These are phyloP conservation scores for Patellaria atrata DNA, from an alignment of 495 filamentous ascomycete species.

Conservation along the genomic window DNA sequence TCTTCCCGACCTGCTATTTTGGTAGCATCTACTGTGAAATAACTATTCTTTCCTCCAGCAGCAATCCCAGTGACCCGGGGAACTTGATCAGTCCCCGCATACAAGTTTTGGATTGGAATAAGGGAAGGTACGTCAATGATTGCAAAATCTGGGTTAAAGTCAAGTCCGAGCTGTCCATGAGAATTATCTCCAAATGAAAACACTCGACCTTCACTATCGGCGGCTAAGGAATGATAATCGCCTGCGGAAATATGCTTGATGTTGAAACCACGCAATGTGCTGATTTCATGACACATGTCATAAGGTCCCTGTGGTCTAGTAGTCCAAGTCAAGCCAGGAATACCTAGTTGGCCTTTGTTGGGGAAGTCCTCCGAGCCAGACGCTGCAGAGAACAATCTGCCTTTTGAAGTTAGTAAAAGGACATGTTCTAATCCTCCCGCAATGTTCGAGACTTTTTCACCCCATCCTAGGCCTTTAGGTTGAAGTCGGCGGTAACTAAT, in stretches of 20 bases:
- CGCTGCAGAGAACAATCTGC: conserved; percentile 75
- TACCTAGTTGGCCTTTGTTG: conserved; percentile 68
- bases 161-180: conserved; percentile 70
- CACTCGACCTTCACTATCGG: conserved; percentile 59
- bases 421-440: conserved; percentile 70
- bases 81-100: conserved; percentile 42
- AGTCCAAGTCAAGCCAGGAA: conserved; percentile 66
- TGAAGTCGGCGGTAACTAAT: conserved; percentile 59
- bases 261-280: conserved; percentile 44
- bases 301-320: conserved; percentile 65
- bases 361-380: conserved; percentile 66
- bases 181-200: conserved; percentile 88
- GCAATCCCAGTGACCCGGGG: conserved; percentile 57
- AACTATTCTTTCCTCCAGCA: conserved; percentile 75
- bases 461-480: conserved; percentile 50
- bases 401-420: conserved; percentile 68
- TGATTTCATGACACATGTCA: conserved; percentile 65
- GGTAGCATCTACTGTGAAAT: conserved; percentile 70
- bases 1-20: conserved; percentile 38
- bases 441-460: conserved; percentile 61
- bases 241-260: conserved; percentile 65
- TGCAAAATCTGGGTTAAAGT: conserved; percentile 43
- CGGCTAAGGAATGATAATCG: conserved; percentile 70
- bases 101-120: conserved; percentile 54
- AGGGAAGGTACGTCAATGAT: conserved; percentile 53